A percentile compares a stretch with the other conserved stretches of the same genome.
These are phyloP conservation scores for Lagerstroemia speciosa DNA, from an alignment of 345 rosid species.

Conservation along the genomic window DNA sequence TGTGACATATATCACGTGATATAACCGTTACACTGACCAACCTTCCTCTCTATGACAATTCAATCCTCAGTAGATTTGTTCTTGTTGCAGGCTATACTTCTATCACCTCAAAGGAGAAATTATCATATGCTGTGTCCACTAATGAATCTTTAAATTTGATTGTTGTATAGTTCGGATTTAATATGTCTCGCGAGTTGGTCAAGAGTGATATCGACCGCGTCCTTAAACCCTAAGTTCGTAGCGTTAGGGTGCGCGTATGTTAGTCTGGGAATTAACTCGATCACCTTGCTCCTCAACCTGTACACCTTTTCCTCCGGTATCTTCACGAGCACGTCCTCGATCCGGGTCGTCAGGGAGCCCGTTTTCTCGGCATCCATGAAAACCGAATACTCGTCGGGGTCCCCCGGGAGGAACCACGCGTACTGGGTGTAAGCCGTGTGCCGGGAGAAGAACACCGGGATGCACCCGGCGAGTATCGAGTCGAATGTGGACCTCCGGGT, in stretches of 20 bases:
- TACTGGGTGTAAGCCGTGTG: conserved; percentile 64
- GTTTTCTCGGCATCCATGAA: conserved; percentile 18
- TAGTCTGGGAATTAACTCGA: conserved; percentile 34
- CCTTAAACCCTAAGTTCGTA: conserved; percentile 26
- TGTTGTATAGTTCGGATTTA: neutral
- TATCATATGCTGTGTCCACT: neutral
- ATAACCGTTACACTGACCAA: no score
- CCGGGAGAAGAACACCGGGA: conserved; percentile 51
- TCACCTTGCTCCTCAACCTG: conserved; percentile 23
- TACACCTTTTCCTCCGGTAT: conserved; percentile 22
- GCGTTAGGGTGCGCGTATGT: conserved; percentile 46
- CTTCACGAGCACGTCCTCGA: conserved; percentile 31
- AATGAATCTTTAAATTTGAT: neutral
- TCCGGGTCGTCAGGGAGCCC: conserved; percentile 1
- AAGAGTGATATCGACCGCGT: conserved; percentile 43
- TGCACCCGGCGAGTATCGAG: conserved; percentile 40
- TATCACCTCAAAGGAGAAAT: neutral
- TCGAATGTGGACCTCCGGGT: conserved; percentile 51
- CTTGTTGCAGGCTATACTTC: neutral
- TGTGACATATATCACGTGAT: no score
- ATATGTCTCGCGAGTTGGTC: conserved; percentile 18
- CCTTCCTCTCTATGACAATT: no score
- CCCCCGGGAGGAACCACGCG: conserved; percentile 33
- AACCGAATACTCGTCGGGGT: conserved; percentile 30
- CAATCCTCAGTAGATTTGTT: no score